Evolutionary conservation across 768 basidiomycete species (phyloP), one percentile per base, ranked within the genome.

Genomic region (Crucibulum laeve): DNA sequence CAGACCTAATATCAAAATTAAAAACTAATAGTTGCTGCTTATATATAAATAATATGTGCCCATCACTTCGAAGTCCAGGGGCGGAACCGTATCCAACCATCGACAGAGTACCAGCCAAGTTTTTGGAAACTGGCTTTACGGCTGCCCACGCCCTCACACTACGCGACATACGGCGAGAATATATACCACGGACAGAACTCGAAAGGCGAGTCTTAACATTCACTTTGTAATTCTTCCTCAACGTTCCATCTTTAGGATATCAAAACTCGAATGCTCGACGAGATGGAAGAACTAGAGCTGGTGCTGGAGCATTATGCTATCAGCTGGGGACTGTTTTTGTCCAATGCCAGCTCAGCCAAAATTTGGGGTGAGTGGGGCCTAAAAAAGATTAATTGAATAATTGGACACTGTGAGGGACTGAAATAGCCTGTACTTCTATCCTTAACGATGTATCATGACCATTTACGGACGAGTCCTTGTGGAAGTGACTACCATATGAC

Each of bases 231-330:
- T 25, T 18, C 48, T 19, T n/a, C 6, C 25, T 33, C 28, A 41
- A 28, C 19, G 37, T 40, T 26, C 23, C 26, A 22, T 15, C 3
- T 15, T 35, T 26, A 92, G 92, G 53, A 84, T 94, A 55, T 76
- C 87, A 0, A 69, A 65, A 44, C 71, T 96, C 13, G 95, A 98
- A 74, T 89, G 62, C 74, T 99, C 4, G 95, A 98, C 57, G 94
- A 99, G 62, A 71, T 92, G 6, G 95, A 99, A 61, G 95, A 98
- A 63, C 73, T 99, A 15, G 87, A 93, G 45, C 75, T 99, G 4
- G 87, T 98, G 1, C 67, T 96, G 23, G 73, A 74, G 2, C 94
- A 98, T 58, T 98, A 98, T 61, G 90, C 85, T 11, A 77, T 97
- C 42, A 82, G 85, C 0, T 97, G 92, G 92, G 73, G 75, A 1